Evolutionary conservation across 2,329 filamentous ascomycete genomes (phyloP), one percentile per base, ranked within the genome.

Genomic region (Apiospora koreana): DNA sequence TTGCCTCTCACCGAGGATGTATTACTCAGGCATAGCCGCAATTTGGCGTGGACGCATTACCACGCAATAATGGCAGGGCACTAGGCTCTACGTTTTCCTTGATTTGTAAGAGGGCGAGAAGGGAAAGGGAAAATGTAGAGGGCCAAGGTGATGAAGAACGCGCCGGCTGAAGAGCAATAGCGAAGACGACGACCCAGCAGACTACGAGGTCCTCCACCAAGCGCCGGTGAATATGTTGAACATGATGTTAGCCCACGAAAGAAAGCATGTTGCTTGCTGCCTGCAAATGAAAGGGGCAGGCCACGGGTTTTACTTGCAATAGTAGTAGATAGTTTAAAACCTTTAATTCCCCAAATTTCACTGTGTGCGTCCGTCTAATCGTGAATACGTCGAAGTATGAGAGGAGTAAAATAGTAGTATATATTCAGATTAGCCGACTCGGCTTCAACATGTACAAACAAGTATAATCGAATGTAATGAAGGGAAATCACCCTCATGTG

Each of bases 1-100:
- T 73, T 80, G 67, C 79, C 79, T 2, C 71, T 80, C 25, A 80
- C 79, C 3, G 79, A 80, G 68, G 78, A 80, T 50, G 77, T 78
- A 42, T 72, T 80, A n/a, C 70, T 80, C 23, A 78, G 76, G 50
- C 79, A 80, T 70, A 78, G 77, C 9, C 74, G 76, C 67, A 77
- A 80, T 65, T 70, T 79, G 12, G 78, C 78, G 10, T 79, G 77
- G 77, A 76, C 77, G 16, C 78, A 80, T 67, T 80, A 79, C 65
- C 76, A 74, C 16, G 69, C 73, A 3, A 73, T 80, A 18, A 75
- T 77, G 73, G 77, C 76, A 9, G 75, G 77, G 50, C 72, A 76
- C 31, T 79, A 54, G 68, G 64, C 28, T 62, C 54, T 62, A 35
- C 18, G 18, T 62, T 62, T 62, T 62, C 9, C 54, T 62, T 62